Evolutionary conservation across 495 filamentous ascomycete genomes (phyloP).

Genomic region (Podospora sp.): DNA sequence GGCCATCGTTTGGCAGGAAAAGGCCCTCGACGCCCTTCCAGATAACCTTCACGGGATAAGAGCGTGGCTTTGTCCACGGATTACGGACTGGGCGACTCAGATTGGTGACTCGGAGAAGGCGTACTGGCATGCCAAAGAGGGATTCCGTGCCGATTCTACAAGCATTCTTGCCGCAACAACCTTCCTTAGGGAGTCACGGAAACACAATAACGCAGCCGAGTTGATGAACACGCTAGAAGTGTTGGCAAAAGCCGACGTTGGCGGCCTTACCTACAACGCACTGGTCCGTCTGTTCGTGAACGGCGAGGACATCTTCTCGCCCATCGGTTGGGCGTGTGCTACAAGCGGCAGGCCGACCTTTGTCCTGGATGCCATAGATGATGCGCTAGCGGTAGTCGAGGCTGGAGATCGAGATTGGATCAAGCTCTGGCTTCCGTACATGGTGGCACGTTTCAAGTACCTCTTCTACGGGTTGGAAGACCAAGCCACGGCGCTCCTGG

Average conservation of each 20-base stretch:
- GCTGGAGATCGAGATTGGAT: constrained; percentile 6
- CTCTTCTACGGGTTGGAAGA: constrained; percentile 14
- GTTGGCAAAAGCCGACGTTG: neutral
- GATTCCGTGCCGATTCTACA: constrained; percentile 3
- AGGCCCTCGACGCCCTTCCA: constrained; percentile 20
- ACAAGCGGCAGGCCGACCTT: constrained; percentile 12
- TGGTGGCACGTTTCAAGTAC: constrained; percentile 13
- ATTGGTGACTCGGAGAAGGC: constrained; percentile 6
- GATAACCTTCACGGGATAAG: neutral
- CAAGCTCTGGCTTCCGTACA: constrained; percentile 16
- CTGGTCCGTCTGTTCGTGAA: constrained; percentile 9
- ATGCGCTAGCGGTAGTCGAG: constrained; percentile 16
- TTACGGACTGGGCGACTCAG: constrained; percentile 11
- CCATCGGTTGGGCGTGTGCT: constrained; percentile 16
- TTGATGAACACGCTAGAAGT: neutral
- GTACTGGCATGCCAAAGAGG: neutral
- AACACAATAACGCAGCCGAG: neutral
- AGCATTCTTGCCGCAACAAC: constrained; percentile 9
- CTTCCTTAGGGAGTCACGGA: neutral
- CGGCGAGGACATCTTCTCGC: neutral
- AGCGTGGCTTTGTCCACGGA: constrained; percentile 15
- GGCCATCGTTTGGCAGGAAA: constrained; percentile 22
- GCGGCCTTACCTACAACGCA: neutral
- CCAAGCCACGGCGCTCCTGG: neutral
- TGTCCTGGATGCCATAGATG: constrained; percentile 16